Evolutionary conservation across 2,329 filamentous ascomycete species (phyloP).

Genomic region (Colletotrichum echinochloae): DNA sequence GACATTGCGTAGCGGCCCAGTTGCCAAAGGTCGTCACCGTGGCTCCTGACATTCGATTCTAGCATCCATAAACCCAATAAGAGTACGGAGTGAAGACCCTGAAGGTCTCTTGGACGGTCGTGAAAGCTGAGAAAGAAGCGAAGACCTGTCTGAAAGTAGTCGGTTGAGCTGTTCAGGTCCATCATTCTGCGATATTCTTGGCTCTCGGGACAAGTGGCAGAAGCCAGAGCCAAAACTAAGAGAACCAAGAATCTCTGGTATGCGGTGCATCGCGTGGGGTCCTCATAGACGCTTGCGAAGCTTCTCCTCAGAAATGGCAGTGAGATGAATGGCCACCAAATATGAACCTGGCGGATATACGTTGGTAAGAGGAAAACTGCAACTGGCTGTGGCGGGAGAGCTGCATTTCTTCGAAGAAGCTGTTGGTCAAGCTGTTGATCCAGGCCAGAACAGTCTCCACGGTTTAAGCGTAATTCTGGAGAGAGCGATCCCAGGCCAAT

Average conservation of each 20-base stretch:
- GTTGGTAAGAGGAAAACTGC: slow-evolving; percentile 39
- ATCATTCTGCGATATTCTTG: slow-evolving; percentile 40
- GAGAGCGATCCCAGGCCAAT: slow-evolving; percentile 35
- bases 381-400: slow-evolving; percentile 41
- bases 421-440: neutral
- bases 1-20: slow-evolving; percentile 46
- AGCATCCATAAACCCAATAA: slow-evolving; percentile 45
- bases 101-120: slow-evolving; percentile 42
- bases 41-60: slow-evolving; percentile 36
- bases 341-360: slow-evolving; percentile 45
- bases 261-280: slow-evolving; percentile 33
- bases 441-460: neutral
- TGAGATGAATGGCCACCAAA: slow-evolving; percentile 46
- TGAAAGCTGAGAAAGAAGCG: slow-evolving; percentile 42
- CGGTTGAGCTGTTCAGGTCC: slow-evolving; percentile 43
- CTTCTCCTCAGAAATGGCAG: slow-evolving; percentile 40
- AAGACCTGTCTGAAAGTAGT: slow-evolving; percentile 44
- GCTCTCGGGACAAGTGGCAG: slow-evolving; percentile 31
- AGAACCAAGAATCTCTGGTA: slow-evolving; percentile 42
- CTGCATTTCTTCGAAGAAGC: slow-evolving; percentile 33
- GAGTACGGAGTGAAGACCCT: slow-evolving; percentile 43
- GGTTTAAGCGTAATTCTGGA: neutral
- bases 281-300: slow-evolving; percentile 39
- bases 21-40: slow-evolving; percentile 46
- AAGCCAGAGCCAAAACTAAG: slow-evolving; percentile 42